Conservation (phyloP, 2,329 filamentous ascomycete genomes). For the Calonectria hawksworthii region DNA sequence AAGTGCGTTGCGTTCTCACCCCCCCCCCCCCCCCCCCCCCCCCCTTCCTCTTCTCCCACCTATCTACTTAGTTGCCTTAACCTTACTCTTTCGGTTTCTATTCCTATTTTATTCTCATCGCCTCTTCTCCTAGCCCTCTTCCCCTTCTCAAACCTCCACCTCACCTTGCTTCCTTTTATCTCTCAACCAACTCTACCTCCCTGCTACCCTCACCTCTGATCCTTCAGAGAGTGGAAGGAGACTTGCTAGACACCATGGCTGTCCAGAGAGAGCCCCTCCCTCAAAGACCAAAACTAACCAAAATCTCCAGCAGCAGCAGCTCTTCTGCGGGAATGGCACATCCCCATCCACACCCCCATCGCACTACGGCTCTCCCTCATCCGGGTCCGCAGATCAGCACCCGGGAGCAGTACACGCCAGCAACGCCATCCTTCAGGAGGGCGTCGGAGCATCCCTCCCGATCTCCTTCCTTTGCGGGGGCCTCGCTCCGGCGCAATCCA, state of each 20-base stretch:
- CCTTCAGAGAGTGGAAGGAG: slow-evolving; percentile 8
- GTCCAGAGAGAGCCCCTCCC: neutral
- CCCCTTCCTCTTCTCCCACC: slow-evolving; percentile 1
- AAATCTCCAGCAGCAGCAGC: slow-evolving; percentile 61
- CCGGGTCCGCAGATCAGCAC: slow-evolving; percentile 63
- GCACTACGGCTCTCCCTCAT: slow-evolving; percentile 66
- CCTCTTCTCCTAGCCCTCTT: slow-evolving; percentile 4
- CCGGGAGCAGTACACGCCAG: slow-evolving; percentile 67
- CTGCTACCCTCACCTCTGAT: neutral
- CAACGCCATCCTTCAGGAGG: slow-evolving; percentile 66
- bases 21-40: neutral
- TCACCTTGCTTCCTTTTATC: neutral
- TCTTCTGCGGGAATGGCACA: slow-evolving; percentile 71
- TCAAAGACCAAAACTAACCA: slow-evolving; percentile 37
- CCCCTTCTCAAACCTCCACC: neutral
- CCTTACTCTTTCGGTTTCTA: neutral
- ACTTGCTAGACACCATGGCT: neutral
- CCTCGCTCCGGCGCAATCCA: slow-evolving; percentile 63
- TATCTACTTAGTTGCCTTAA: slow-evolving; percentile 7
- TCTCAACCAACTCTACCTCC: neutral
- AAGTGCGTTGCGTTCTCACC: slow-evolving; percentile 60
- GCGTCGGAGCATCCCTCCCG: slow-evolving; percentile 64
- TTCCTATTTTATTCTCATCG: neutral
- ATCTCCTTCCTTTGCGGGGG: slow-evolving; percentile 64
- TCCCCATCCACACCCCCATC: slow-evolving; percentile 59